phyloP scores from a whole-genome alignment of 768 basidiomycete species.

The Mycena venus region DNA sequence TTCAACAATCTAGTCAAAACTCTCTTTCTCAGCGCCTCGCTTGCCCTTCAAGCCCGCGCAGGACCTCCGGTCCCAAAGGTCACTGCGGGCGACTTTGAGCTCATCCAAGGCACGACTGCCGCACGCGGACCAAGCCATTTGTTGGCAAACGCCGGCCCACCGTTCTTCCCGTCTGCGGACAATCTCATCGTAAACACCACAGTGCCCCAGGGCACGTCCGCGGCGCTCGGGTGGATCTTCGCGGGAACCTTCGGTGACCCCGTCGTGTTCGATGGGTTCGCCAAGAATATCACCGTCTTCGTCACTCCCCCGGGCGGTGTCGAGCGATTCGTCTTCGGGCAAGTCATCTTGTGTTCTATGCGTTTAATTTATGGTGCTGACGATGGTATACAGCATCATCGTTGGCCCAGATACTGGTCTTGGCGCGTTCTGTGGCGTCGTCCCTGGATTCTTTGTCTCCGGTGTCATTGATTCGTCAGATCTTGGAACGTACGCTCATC shows the following conservation, averaged over 20 bases:
- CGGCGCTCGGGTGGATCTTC: constrained; percentile 12
- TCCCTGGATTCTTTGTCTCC: neutral
- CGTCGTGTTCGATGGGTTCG: constrained; percentile 17
- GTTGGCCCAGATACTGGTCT: neutral
- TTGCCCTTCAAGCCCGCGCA: constrained; percentile 11
- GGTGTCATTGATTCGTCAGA: neutral
- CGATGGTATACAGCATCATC: neutral
- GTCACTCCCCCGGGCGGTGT: constrained; percentile 14
- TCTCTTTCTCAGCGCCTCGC: constrained; percentile 5
- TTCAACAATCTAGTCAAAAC: constrained; percentile 3
- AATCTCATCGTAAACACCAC: constrained; percentile 15
- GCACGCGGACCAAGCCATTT: constrained; percentile 6
- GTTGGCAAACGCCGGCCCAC: neutral
- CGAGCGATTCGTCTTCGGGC: constrained; percentile 1
- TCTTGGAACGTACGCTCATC: constrained; percentile 21
- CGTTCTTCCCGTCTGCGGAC: constrained; percentile 4
- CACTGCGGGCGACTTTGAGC: neutral
- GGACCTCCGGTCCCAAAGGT: constrained; percentile 3
- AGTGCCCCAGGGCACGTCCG: neutral
- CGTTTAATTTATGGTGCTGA: neutral
- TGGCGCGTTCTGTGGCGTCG: constrained; percentile 13
- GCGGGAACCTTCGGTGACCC: neutral
- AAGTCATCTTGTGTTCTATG: constrained; percentile 5
- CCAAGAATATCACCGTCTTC: constrained; percentile 7
- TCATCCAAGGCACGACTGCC: constrained; percentile 1